These are phyloP conservation scores for Magnaporthiopsis rhizophila DNA, from an alignment of 2,329 filamentous ascomycete genomes.

Conservation along the genomic window DNA sequence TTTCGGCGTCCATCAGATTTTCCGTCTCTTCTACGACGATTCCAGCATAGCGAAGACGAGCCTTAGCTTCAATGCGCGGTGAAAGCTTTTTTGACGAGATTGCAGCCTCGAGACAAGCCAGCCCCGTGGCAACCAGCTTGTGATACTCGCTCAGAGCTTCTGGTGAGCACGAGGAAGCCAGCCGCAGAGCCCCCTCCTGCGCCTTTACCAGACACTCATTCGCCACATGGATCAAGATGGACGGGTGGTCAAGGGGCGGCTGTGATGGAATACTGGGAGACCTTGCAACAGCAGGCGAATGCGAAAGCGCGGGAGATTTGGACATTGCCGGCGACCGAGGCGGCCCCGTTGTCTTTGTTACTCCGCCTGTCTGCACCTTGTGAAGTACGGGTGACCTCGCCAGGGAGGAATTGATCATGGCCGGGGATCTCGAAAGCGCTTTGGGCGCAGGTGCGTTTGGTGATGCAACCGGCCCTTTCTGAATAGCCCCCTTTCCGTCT, in stretches of 20 bases:
- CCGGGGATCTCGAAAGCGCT: slow-evolving; percentile 1
- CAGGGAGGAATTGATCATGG: slow-evolving; percentile 1
- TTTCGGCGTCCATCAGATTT: slow-evolving; percentile 66
- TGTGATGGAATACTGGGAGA: slow-evolving; percentile 31
- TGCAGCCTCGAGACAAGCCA: slow-evolving; percentile 64
- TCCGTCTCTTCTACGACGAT: slow-evolving; percentile 69
- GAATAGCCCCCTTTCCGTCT: background rate
- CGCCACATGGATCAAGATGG: slow-evolving; percentile 61
- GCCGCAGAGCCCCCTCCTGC: slow-evolving; percentile 40
- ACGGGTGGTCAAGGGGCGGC: slow-evolving; percentile 39
- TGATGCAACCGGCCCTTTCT: background rate
- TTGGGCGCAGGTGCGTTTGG: background rate
- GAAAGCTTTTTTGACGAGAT: slow-evolving; percentile 52
- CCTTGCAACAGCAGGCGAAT: slow-evolving; percentile 16
- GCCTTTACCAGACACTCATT: slow-evolving; percentile 69
- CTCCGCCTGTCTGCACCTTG: slow-evolving; percentile 3
- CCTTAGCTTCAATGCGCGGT: slow-evolving; percentile 59
- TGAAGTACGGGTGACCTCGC: background rate
- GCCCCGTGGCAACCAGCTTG: slow-evolving; percentile 61
- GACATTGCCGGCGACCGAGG: slow-evolving; percentile 2
- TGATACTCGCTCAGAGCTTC: slow-evolving; percentile 57
- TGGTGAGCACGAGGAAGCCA: slow-evolving; percentile 42
- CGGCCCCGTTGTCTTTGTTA: slow-evolving; percentile 1
- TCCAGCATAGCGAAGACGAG: slow-evolving; percentile 64
- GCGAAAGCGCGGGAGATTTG: slow-evolving; percentile 4